phyloP scores from a whole-genome alignment of 176 grass and related monocot genomes.

The Musa itinerans region DNA sequence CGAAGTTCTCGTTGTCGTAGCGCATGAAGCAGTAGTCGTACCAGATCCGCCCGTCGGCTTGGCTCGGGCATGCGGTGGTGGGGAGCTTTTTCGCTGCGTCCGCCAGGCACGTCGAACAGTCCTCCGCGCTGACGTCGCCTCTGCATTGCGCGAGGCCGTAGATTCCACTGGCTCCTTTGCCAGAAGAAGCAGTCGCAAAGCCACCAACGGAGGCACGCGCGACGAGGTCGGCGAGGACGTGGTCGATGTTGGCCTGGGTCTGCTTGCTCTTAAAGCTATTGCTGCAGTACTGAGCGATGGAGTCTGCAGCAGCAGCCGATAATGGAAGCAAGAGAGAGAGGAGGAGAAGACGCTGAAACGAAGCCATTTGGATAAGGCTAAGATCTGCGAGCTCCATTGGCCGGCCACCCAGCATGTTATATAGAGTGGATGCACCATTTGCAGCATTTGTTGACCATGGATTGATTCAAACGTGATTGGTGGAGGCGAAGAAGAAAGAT shows the following conservation, averaged over 20 bases:
- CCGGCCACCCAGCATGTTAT: too few species aligned
- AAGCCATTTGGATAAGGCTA: constrained; percentile 29
- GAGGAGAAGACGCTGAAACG: constrained; percentile 14
- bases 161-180: constrained; percentile 16
- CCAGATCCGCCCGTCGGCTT: constrained; percentile 53
- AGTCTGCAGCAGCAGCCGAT: constrained; percentile 23
- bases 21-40: constrained; percentile 73
- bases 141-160: constrained; percentile 66
- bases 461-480: too few species aligned
- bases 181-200: constrained; percentile 41
- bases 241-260: constrained; percentile 28
- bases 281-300: constrained; percentile 35
- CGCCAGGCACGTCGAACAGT: constrained; percentile 45
- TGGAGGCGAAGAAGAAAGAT: too few species aligned
- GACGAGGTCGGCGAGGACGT: constrained; percentile 50
- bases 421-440: too few species aligned
- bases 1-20: constrained; percentile 39
- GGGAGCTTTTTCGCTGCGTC: constrained; percentile 54
- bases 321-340: constrained; percentile 21
- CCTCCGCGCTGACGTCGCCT: constrained; percentile 41
- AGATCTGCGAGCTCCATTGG: too few species aligned
- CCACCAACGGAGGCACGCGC: constrained; percentile 35
- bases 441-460: too few species aligned
- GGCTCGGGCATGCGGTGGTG: constrained; percentile 26
- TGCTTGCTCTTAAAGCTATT: constrained; percentile 23